Base-by-base conservation (phyloP, 2,329 filamentous ascomycete species). In the Xylariaceae sp. region DNA sequence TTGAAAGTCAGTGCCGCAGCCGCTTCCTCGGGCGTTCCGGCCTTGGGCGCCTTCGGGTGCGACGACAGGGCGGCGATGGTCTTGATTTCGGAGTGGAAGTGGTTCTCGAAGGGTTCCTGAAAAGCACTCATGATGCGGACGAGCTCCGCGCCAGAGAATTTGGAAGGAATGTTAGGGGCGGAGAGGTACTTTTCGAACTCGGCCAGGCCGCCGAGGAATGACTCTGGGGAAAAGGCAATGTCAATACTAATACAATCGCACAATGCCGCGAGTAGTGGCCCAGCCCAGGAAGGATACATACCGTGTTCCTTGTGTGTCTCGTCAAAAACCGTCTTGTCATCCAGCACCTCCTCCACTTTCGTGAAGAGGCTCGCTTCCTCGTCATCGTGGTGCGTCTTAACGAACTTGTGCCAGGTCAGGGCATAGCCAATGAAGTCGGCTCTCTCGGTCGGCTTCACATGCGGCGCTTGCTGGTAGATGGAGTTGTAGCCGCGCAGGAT, bases 401-500 rank as follows among this genome's bases (percentile, higher is more conserved):
- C 72, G 50, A 81, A 79, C 42, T 74, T 71, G 62, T 72, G 68
- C 75, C 77, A 81, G 0, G 77, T 73, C 39, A 76, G 64, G 22
- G 67, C 65, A 61, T 83, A 83, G 15, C 69, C 69, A 39, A 81
- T 60, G 50, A 84, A 83, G 56, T 76, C 73, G 36, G 62, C 56
- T 56, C 72, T 72, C 56, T 82, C 76, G n/a, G 59, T 57, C 2
- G 69, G 66, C 9, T 66, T 57, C 32, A 82, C 60, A 50, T 74
- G 64, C 9, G 71, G 68, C 1, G 76, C 78, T 57, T 83, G 79
- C 31, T 74, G 69, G 56, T 76, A 80, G 54, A 84, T 80, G 53
- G 71, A 74, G 61, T 84, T 83, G 66, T 77, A 80, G 40, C 78
- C 76, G 32, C 79, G 76, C 48, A 83, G 73, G 52, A 83, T 75